A percentile compares a stretch with the other conserved stretches of the same genome.
Conservation (phyloP, 768 basidiomycete species). For the Lentinula boryana region DNA sequence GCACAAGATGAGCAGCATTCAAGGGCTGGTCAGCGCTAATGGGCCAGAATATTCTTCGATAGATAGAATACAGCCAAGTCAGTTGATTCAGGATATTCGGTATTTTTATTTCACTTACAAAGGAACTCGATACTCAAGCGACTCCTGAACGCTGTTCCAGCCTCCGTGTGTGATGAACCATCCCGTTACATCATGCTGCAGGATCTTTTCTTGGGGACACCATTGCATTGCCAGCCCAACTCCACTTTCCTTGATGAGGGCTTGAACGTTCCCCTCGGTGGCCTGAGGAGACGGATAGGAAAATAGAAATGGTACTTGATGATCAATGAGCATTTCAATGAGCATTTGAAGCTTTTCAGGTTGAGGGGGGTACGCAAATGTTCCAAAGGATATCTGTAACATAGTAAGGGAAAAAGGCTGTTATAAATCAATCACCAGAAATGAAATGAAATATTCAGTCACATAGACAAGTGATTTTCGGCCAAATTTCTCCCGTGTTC, state of each 20-base stretch:
- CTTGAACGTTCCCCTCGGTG: neutral
- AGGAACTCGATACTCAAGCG: neutral
- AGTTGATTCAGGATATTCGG: neutral
- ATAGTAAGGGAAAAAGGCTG: neutral
- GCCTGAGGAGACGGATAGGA: neutral
- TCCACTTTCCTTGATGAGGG: neutral
- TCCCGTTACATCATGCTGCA: neutral
- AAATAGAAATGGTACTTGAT: neutral
- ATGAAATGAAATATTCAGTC: neutral
- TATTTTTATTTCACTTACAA: neutral
- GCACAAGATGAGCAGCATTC: neutral
- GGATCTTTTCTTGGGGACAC: neutral
- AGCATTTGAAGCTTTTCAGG: neutral
- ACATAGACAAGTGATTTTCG: neutral
- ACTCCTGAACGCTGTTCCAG: constrained; percentile 3
- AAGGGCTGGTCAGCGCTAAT: constrained; percentile 1
- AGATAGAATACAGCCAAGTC: neutral
- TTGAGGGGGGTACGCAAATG: neutral
- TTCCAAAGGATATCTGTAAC: constrained; percentile 2
- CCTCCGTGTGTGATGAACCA: constrained; percentile 7
- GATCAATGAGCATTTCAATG: neutral
- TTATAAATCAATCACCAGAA: neutral
- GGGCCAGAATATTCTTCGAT: constrained; percentile 1
- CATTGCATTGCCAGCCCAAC: neutral
- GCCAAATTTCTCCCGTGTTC: neutral